Base-by-base conservation (phyloP, 495 filamentous ascomycete species). In the Daldinia childiae region DNA sequence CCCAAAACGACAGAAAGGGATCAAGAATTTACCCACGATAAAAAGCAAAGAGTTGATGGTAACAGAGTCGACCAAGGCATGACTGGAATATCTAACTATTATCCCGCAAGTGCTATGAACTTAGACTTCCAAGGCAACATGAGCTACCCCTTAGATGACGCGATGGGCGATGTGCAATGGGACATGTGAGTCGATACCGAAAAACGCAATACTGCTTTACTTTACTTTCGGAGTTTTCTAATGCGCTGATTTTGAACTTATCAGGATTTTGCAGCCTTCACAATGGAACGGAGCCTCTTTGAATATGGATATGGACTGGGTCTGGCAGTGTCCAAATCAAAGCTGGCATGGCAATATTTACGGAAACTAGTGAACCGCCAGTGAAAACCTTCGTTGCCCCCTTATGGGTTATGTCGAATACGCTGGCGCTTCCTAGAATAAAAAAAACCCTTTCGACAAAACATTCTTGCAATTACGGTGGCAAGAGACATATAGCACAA, bases 301-400 rank as follows among this genome's bases (percentile, higher is more conserved):
- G 32, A 69, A 73, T 36, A 73, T 73, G 71, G 66, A 73, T 11
- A 27, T 66, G 62, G 71, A 73, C 51, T 73, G 66, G 65, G 52
- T 69, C 11, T 73, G 71, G 71, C 71, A 69, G 30, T 73, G 65
- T 38, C 71, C 71, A 1, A 69, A 73, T 41, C 71, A 73, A 51
- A 62, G 71, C 43, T 69, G 65, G 65, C 71, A 73, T n/a, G 62
- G 71, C 17, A 45, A 51, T 52, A 36, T 38, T 39, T 55, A 68
- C 27, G 29, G 17, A 11, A 14, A 7, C 6, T 29, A 62, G 26
- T 52, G 41, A 41, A 14, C 12, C 34, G 6, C 6, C 30, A 21
- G 5, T 17, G 17, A 14, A 8, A 12, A 5, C 6, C 1, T 36
- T 36, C 30, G 19, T 4, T 32, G 2, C 29, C 26, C 4, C 30